Base-by-base conservation (phyloP, 495 filamentous ascomycete species). In the Mytilinidion resinicola region DNA sequence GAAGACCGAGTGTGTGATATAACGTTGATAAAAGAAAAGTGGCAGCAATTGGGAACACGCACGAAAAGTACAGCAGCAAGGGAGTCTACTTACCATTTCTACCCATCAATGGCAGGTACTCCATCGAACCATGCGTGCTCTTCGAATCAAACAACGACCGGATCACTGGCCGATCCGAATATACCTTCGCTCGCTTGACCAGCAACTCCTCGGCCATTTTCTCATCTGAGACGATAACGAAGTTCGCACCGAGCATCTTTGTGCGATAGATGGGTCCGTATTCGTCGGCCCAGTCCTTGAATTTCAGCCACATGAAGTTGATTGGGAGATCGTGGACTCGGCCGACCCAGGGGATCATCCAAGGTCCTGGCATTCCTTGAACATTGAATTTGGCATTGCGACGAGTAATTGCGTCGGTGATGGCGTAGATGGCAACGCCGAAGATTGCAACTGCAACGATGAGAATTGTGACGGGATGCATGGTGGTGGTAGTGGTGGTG, bases 201-300 rank as follows among this genome's bases (percentile, higher is more conserved):
- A 77, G 64, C 9, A 77, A 53, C 19, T 73, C 73, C 34, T 77
- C 70, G 15, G 74, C 74, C 11, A 74, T 66, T 9, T 69, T 49
- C 61, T 76, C 74, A 33, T 63, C 65, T 8, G 70, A 70, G 4
- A 77, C 63, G 47, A 73, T 60, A 53, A 72, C 48, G 51, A 69
- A 63, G 15, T 65, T 57, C 4, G 60, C 43, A 14, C 69, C 67
- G 11, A 59, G 51, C 38, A 76, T 66, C 42, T 68, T 66, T 8
- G 68, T 59, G 17, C 64, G 60, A 58, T 70, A 73, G 19, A 76
- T 65, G 7, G 70, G 72, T 17, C 74, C 75, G 62, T 74, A 76
- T 46, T 61, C 47, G 20, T 74, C 56, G 3, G 69, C 55, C 75
- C 75, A 77, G 43, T 69, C 62, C 15, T 68, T 65, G 61, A 77